Evolutionary conservation across 108 stramenopile genomes (phyloP).

Genomic region (Epipyxis sp.): DNA sequence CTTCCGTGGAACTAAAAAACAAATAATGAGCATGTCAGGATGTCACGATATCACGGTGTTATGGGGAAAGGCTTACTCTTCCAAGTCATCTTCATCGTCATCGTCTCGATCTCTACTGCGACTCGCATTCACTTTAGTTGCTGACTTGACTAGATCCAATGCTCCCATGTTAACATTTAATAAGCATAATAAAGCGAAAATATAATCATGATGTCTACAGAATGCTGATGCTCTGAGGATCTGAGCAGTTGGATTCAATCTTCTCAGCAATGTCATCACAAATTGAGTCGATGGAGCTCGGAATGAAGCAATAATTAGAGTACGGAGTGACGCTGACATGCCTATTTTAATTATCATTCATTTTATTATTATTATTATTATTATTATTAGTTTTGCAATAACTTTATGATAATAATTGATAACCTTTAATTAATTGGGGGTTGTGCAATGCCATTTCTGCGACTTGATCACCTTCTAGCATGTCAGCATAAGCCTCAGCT

Average conservation of each 20-base stretch:
- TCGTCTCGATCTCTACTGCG: background rate
- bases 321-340: constrained; percentile 39
- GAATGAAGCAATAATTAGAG: constrained; percentile 57
- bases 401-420: constrained; percentile 36
- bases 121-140: background rate
- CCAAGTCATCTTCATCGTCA: too few relatives aligned
- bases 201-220: constrained; percentile 56
- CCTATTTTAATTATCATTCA: too few relatives aligned
- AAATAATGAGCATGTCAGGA: too few relatives aligned
- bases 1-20: background rate
- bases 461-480: constrained; percentile 33
- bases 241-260: constrained; percentile 56
- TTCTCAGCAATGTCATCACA: constrained; percentile 50
- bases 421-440: constrained; percentile 36
- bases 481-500: constrained; percentile 38
- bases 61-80: too few relatives aligned
- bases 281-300: constrained; percentile 56
- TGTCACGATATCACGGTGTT: too few relatives aligned
- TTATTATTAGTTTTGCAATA: too few relatives aligned
- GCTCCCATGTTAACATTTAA: constrained; percentile 64
- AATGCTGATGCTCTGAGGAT: constrained; percentile 50
- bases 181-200: constrained; percentile 56
- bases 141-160: constrained; percentile 41
- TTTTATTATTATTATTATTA: too few relatives aligned
- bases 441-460: constrained; percentile 34